A percentile compares a stretch with the other conserved stretches of the same genome.
Conservation (phyloP, 176 grass and related monocot species). For the Pontederia crassipes region DNA sequence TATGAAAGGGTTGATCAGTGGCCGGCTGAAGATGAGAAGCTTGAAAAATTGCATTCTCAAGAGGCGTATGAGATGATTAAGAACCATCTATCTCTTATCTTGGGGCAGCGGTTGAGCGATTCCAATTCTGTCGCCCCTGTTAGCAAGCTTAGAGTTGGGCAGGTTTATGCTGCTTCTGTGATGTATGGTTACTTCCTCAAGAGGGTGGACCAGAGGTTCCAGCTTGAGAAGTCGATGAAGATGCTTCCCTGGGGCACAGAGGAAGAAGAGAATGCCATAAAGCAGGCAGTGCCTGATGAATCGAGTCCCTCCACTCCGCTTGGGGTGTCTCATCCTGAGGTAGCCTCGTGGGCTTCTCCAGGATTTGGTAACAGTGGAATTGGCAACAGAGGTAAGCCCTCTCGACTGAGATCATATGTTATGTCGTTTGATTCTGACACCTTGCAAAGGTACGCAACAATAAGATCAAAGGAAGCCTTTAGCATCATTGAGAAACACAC, state of each 20-base stretch:
- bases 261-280: constrained; percentile 29
- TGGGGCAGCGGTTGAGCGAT: constrained; percentile 57
- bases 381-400: constrained; percentile 49
- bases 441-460: constrained; percentile 58
- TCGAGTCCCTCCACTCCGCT: constrained; percentile 28
- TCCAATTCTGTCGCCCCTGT: constrained; percentile 55
- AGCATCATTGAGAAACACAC: constrained; percentile 95
- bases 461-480: constrained; percentile 92
- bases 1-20: constrained; percentile 52
- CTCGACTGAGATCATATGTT: constrained; percentile 76
- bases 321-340: constrained; percentile 40
- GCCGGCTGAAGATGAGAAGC: constrained; percentile 48
- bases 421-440: constrained; percentile 90
- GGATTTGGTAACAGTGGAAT: constrained; percentile 26
- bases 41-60: constrained; percentile 52
- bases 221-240: constrained; percentile 91
- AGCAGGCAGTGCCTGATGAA: constrained; percentile 46
- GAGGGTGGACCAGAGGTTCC: constrained; percentile 87
- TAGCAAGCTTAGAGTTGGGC: constrained; percentile 91
- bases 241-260: constrained; percentile 68
- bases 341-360: constrained; percentile 39
- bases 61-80: constrained; percentile 98
- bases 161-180: constrained; percentile 91
- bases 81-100: constrained; percentile 83
- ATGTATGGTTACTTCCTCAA: constrained; percentile 99